Conservation (phyloP, 2,329 filamentous ascomycete species). For the Fusarium sarcochroum region DNA sequence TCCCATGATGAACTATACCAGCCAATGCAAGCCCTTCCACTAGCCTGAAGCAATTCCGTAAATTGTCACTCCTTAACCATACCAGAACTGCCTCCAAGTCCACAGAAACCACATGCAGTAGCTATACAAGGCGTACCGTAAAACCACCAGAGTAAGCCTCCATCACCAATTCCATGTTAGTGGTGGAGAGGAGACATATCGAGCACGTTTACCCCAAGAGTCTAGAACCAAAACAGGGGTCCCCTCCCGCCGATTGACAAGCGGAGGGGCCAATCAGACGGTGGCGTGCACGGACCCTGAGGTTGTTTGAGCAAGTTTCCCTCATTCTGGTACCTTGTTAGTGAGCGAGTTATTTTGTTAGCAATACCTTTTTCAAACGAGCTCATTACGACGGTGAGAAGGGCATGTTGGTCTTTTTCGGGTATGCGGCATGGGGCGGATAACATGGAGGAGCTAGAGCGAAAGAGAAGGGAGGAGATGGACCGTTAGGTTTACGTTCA, state of each 20-base stretch:
- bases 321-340: slow-evolving; percentile 6
- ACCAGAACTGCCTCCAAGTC: neutral
- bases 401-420: slow-evolving; percentile 6
- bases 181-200: slow-evolving; percentile 22
- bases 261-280: slow-evolving; percentile 39
- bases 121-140: too few species aligned
- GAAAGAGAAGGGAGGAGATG: neutral
- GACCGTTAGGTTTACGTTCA: neutral
- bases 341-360: slow-evolving; percentile 28
- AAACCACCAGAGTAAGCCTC: neutral
- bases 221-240: slow-evolving; percentile 37
- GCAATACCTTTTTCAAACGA: slow-evolving; percentile 1
- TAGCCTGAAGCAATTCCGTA: slow-evolving; percentile 2
- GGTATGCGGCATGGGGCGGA: slow-evolving; percentile 38
- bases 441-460: slow-evolving; percentile 16
- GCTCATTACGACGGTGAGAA: neutral
- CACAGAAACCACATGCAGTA: neutral
- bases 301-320: slow-evolving; percentile 59
- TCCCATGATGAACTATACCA: slow-evolving; percentile 21
- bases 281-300: slow-evolving; percentile 46
- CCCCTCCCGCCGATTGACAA: slow-evolving; percentile 3
- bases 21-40: slow-evolving; percentile 7
- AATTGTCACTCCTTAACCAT: neutral
- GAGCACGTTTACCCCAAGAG: slow-evolving; percentile 36
- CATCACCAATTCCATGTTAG: slow-evolving; percentile 23